These are phyloP conservation scores for Pseudophaeomoniella oleicola DNA, from an alignment of 2,329 filamentous ascomycete species.

Conservation along the genomic window DNA sequence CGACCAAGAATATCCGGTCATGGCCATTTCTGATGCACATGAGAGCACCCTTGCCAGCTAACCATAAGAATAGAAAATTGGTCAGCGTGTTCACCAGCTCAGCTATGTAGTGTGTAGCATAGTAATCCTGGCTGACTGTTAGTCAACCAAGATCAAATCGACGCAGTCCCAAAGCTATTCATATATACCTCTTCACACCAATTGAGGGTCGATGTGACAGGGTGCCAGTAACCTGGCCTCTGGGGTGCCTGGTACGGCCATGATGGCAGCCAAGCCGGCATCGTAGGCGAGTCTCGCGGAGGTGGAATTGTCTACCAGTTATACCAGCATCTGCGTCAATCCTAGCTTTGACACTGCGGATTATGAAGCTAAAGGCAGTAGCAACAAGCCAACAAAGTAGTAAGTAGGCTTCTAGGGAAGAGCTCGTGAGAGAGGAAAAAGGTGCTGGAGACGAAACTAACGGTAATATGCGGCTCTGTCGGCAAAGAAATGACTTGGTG, in stretches of 20 bases:
- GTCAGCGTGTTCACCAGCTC: constrained; percentile 72
- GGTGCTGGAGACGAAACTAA: too few species aligned
- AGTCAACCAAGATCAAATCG: constrained; percentile 1
- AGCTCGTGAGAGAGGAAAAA: too few species aligned
- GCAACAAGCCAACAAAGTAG: too few species aligned
- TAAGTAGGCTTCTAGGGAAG: too few species aligned
- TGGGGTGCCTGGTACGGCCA: constrained; percentile 35
- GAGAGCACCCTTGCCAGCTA: constrained; percentile 59
- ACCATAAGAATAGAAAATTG: constrained; percentile 66
- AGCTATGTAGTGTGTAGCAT: constrained; percentile 59
- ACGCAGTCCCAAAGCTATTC: background rate
- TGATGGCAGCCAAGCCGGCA: constrained; percentile 25
- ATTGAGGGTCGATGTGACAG: constrained; percentile 58
- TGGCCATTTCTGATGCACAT: constrained; percentile 61
- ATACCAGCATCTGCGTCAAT: too few species aligned
- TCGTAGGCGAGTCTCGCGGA: too few species aligned
- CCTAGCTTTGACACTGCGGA: too few species aligned
- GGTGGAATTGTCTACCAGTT: too few species aligned
- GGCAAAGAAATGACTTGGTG: too few species aligned
- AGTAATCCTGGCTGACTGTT: constrained; percentile 45
- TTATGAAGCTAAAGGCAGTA: too few species aligned
- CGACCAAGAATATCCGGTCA: constrained; percentile 59
- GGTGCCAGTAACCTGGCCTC: constrained; percentile 48
- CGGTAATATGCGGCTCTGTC: too few species aligned
- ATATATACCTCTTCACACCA: constrained; percentile 71